Conservation (phyloP, 2,329 filamentous ascomycete species). For the Amauroascus niger region DNA sequence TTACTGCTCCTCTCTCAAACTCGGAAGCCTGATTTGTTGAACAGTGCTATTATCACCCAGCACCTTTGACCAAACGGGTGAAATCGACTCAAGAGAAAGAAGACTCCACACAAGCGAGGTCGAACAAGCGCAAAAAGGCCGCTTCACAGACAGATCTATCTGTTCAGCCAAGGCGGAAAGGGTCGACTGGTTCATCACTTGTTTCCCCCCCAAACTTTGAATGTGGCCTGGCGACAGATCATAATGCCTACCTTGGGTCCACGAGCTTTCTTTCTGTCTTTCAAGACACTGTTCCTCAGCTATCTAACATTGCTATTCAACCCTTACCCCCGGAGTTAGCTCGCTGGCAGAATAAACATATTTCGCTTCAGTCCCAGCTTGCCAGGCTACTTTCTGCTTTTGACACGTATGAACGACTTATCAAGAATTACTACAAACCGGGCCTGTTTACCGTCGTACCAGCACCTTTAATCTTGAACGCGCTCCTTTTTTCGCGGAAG, state of each 20-base stretch:
- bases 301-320: slow-evolving; percentile 15
- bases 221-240: slow-evolving; percentile 13
- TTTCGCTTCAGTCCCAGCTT: slow-evolving; percentile 25
- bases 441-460: slow-evolving; percentile 21
- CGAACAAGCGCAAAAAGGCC: slow-evolving; percentile 9
- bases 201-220: slow-evolving; percentile 1
- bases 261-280: slow-evolving; percentile 28
- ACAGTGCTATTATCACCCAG: slow-evolving; percentile 28
- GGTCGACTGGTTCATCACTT: slow-evolving; percentile 13
- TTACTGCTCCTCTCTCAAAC: neutral
- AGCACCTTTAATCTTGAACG: slow-evolving; percentile 28
- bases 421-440: slow-evolving; percentile 7
- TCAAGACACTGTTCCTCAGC: slow-evolving; percentile 18
- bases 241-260: slow-evolving; percentile 27
- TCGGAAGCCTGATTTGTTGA: neutral
- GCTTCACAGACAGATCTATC: neutral
- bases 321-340: slow-evolving; percentile 8
- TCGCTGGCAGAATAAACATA: slow-evolving; percentile 15
- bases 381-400: slow-evolving; percentile 7
- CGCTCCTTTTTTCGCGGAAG: slow-evolving; percentile 21
- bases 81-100: neutral
- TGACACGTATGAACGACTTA: slow-evolving; percentile 10
- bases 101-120: slow-evolving; percentile 8
- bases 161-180: slow-evolving; percentile 14
- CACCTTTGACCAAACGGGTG: slow-evolving; percentile 22